Conservation (phyloP, 257 asterid species). For the Solanum pennellii region DNA sequence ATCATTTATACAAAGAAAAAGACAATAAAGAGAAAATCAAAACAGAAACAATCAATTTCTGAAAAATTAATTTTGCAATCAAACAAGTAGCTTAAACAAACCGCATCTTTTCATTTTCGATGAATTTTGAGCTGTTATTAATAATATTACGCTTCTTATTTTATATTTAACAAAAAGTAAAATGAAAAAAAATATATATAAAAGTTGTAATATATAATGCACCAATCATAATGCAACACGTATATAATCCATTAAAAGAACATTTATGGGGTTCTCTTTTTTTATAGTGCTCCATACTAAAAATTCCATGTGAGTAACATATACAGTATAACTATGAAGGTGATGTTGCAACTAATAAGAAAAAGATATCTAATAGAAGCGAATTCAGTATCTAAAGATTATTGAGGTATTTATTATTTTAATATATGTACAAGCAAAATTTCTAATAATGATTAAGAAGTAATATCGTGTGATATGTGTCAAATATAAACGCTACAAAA, state of each 20-base stretch:
- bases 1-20: no score
- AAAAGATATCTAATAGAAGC: no score
- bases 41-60: not conserved
- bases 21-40: no score
- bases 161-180: not conserved
- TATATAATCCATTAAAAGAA: not conserved
- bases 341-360: not conserved
- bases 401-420: no score
- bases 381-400: no score
- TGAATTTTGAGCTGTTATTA: not conserved
- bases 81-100: not conserved
- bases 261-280: not conserved
- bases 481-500: no score
- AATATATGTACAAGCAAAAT: no score
- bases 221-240: not conserved
- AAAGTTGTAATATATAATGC: not conserved
- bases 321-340: not conserved
- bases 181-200: not conserved
- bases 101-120: not conserved
- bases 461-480: not conserved
- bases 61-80: not conserved
- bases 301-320: not conserved
- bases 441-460: no score
- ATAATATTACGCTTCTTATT: not conserved
- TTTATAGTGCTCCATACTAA: not conserved